Evolutionary conservation across 2,329 filamentous ascomycete species (phyloP).

Genomic region (Davidsoniella virescens): DNA sequence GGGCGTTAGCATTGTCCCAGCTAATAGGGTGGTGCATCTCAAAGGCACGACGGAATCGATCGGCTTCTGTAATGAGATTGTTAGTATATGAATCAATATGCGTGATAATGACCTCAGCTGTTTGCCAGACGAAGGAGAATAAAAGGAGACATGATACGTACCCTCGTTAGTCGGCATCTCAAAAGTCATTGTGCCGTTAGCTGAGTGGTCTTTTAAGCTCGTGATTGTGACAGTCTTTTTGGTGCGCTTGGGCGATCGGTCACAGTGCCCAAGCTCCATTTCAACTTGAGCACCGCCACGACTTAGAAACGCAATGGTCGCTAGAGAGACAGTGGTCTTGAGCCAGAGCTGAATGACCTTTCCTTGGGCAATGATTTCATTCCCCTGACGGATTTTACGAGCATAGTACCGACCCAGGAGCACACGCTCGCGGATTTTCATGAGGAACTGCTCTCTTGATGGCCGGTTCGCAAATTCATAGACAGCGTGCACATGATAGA

Average conservation of each 20-base stretch:
- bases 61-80: constrained; percentile 2
- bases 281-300: constrained; percentile 10
- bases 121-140: background rate
- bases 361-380: constrained; percentile 6
- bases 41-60: constrained; percentile 9
- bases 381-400: constrained; percentile 4
- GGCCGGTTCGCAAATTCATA: constrained; percentile 10
- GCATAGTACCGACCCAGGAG: constrained; percentile 8
- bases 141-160: background rate
- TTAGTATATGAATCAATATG: background rate
- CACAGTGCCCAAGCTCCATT: constrained; percentile 7
- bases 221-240: constrained; percentile 6
- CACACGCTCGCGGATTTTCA: constrained; percentile 11
- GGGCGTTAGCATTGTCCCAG: constrained; percentile 8
- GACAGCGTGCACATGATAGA: constrained; percentile 8
- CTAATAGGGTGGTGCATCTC: constrained; percentile 11
- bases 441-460: constrained; percentile 10
- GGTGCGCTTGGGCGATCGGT: constrained; percentile 5
- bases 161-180: constrained; percentile 8
- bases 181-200: constrained; percentile 4
- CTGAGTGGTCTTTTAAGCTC: constrained; percentile 4
- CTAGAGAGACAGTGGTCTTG: constrained; percentile 7
- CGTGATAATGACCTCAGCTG: background rate
- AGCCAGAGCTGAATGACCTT: constrained; percentile 11
- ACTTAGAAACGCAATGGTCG: constrained; percentile 10